Evolutionary conservation across 2,329 filamentous ascomycete species (phyloP).

Genomic region (Fusarium austroafricanum): DNA sequence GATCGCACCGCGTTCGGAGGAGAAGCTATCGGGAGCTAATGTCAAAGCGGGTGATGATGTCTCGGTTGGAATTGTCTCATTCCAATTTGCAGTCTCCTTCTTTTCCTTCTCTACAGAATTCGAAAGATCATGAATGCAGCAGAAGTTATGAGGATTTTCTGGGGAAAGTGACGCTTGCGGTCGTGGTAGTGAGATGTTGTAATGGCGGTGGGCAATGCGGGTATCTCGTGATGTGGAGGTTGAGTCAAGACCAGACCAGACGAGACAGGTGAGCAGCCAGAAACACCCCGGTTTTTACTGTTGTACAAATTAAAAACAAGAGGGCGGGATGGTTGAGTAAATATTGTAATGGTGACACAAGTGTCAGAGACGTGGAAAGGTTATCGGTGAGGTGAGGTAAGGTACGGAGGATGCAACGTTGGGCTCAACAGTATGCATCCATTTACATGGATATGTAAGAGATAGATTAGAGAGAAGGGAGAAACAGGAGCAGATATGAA

Average conservation of each 20-base stretch:
- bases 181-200: constrained; percentile 7
- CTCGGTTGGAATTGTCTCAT: constrained; percentile 10
- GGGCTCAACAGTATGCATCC: constrained; percentile 24
- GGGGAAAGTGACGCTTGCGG: constrained; percentile 26
- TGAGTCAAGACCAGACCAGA: constrained; percentile 7
- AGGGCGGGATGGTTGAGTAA: constrained; percentile 1
- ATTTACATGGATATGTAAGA: constrained; percentile 28
- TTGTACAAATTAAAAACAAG: constrained; percentile 2
- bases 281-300: neutral
- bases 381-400: constrained; percentile 14
- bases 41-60: constrained; percentile 17
- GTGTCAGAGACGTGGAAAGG: constrained; percentile 15
- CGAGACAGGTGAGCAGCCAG: constrained; percentile 3
- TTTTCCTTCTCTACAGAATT: constrained; percentile 23
- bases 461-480: constrained; percentile 15
- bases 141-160: neutral
- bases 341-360: constrained; percentile 14
- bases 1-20: constrained; percentile 13
- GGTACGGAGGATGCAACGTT: constrained; percentile 23
- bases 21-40: constrained; percentile 11
- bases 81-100: constrained; percentile 23
- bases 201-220: constrained; percentile 35
- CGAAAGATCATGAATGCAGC: constrained; percentile 2
- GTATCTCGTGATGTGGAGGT: constrained; percentile 36
- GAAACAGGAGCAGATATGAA: constrained; percentile 16